A percentile compares a stretch with the other conserved stretches of the same genome.
phyloP scores from a whole-genome alignment of 2,329 filamentous ascomycete genomes.

The Cladosporium oxysporum region DNA sequence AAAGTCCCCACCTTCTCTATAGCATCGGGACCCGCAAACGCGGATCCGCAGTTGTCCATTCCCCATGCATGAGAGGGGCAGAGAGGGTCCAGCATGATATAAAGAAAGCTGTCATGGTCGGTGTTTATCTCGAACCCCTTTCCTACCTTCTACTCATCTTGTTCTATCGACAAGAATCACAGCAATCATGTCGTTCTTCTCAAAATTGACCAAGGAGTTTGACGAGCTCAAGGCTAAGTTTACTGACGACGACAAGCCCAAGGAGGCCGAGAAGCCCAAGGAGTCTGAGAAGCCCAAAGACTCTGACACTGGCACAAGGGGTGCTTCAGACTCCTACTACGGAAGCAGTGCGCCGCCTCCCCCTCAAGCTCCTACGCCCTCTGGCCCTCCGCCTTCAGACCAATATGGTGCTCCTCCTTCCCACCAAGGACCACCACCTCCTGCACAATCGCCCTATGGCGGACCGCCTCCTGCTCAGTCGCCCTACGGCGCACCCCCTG shows the following conservation, averaged over 20 bases:
- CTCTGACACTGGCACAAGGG: slow-evolving; percentile 26
- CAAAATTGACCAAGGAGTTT: slow-evolving; percentile 50
- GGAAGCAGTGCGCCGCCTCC: slow-evolving; percentile 3
- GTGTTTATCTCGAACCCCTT: slow-evolving; percentile 1
- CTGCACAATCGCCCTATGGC: slow-evolving; percentile 24
- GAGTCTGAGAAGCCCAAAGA: slow-evolving; percentile 37
- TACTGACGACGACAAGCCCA: slow-evolving; percentile 33
- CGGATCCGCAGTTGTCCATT: neutral
- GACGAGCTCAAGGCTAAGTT: slow-evolving; percentile 42
- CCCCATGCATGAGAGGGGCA: slow-evolving; percentile 5
- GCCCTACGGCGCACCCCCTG: slow-evolving; percentile 7
- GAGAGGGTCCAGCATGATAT: slow-evolving; percentile 15
- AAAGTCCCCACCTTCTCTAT: slow-evolving; percentile 7
- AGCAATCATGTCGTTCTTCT: slow-evolving; percentile 47
- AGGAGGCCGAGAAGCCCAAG: slow-evolving; percentile 33
- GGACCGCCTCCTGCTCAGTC: slow-evolving; percentile 13
- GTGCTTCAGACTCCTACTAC: slow-evolving; percentile 19
- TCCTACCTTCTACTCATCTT: neutral
- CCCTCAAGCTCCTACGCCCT: slow-evolving; percentile 13
- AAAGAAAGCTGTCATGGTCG: slow-evolving; percentile 19
- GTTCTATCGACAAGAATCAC: neutral
- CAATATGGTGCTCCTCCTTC: slow-evolving; percentile 3
- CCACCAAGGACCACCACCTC: slow-evolving; percentile 19
- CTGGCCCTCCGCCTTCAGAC: slow-evolving; percentile 12
- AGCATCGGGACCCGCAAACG: slow-evolving; percentile 8